Conservation (phyloP, 2,329 filamentous ascomycete species). For the Hirsutella minnesotensis region DNA sequence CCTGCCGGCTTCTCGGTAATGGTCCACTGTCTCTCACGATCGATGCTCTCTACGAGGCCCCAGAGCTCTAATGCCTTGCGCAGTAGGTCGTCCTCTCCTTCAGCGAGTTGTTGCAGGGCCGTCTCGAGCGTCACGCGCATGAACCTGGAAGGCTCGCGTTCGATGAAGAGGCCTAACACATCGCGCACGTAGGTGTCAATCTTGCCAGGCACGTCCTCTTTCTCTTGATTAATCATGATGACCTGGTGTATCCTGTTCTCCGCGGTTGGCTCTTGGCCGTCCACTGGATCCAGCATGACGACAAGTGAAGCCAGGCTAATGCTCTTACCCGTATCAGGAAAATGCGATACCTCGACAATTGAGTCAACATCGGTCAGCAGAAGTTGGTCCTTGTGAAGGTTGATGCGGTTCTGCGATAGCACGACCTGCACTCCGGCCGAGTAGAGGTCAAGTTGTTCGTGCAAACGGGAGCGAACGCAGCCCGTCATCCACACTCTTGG, state of each 20-base stretch:
- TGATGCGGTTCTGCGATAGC: slow-evolving; percentile 47
- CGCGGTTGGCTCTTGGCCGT: slow-evolving; percentile 20
- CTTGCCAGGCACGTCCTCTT: slow-evolving; percentile 46
- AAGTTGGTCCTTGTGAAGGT: slow-evolving; percentile 38
- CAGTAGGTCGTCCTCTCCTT: slow-evolving; percentile 41
- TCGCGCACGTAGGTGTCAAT: slow-evolving; percentile 50
- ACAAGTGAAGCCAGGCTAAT: slow-evolving; percentile 25
- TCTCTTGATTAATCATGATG: slow-evolving; percentile 49
- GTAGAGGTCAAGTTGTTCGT: slow-evolving; percentile 50
- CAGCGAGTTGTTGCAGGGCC: slow-evolving; percentile 32
- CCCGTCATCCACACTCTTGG: slow-evolving; percentile 54
- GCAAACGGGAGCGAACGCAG: slow-evolving; percentile 50
- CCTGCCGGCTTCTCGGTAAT: slow-evolving; percentile 36
- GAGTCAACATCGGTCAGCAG: slow-evolving; percentile 36
- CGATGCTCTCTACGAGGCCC: slow-evolving; percentile 53
- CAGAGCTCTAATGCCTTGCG: slow-evolving; percentile 50
- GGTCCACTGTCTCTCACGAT: slow-evolving; percentile 50
- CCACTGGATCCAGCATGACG: slow-evolving; percentile 21
- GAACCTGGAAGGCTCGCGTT: slow-evolving; percentile 47
- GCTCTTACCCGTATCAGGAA: slow-evolving; percentile 36
- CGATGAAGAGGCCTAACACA: slow-evolving; percentile 44
- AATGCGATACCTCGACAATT: slow-evolving; percentile 46
- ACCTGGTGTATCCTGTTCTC: slow-evolving; percentile 22
- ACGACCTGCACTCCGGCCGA: slow-evolving; percentile 53
- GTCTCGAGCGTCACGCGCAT: slow-evolving; percentile 46